These are phyloP conservation scores for Backusella liffmaniae DNA, from an alignment of 192 early-diverging fungal species.

Conservation along the genomic window DNA sequence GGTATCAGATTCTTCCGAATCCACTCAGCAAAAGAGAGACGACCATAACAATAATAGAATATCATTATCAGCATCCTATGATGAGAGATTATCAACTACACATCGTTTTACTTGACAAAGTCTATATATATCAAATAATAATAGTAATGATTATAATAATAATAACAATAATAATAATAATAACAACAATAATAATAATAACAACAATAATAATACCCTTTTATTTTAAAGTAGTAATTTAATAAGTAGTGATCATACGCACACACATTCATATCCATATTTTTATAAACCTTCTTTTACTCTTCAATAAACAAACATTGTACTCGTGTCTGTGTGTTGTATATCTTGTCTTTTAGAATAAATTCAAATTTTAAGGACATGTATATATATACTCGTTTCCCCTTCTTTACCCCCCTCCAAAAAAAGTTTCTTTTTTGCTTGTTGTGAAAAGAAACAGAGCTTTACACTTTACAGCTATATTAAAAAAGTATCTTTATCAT, in stretches of 20 bases:
- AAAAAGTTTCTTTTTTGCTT: not conserved
- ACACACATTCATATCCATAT: not conserved
- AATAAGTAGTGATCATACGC: not conserved
- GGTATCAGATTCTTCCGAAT: not conserved
- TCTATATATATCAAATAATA: not conserved
- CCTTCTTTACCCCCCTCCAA: not conserved
- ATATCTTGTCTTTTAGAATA: not conserved
- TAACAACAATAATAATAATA: not conserved
- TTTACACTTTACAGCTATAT: no score
- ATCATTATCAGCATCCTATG: slow-evolving; percentile 25
- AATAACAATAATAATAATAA: not conserved
- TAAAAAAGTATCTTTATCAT: no score
- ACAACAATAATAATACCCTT: not conserved
- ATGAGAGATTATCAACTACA: slow-evolving; percentile 20
- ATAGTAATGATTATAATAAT: not conserved
- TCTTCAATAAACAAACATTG: not conserved
- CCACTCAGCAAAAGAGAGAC: not conserved
- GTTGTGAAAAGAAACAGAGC: no score
- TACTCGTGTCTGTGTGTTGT: not conserved
- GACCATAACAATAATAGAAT: not conserved
- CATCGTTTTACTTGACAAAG: not conserved
- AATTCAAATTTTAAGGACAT: not conserved
- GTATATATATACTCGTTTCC: no score
- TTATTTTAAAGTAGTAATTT: not conserved
- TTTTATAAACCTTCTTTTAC: not conserved